Percentiles rank a stretch among this genome's conserved stretches.
Evolutionary conservation across 768 basidiomycete genomes (phyloP).

Genomic region (Chalciporus sphaerocephalus): DNA sequence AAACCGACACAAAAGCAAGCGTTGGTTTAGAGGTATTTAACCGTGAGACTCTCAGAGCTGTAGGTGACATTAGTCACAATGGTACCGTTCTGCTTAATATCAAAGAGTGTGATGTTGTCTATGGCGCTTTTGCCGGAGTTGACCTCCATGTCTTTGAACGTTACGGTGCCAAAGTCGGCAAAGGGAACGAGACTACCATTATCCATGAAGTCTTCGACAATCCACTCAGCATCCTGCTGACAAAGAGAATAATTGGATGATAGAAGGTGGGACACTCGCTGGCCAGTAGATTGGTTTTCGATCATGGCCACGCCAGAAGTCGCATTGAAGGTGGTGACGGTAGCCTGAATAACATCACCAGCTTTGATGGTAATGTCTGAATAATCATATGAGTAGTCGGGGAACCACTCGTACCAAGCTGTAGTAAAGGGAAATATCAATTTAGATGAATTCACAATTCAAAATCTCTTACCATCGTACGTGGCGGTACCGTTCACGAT

Average conservation of each 20-base stretch:
- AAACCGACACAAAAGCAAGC: too few relatives aligned
- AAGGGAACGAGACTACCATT: slow-evolving; percentile 4
- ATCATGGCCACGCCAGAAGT: slow-evolving; percentile 16
- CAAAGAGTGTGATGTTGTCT: too few relatives aligned
- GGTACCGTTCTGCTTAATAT: too few relatives aligned
- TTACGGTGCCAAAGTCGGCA: slow-evolving; percentile 19
- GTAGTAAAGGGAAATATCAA: too few relatives aligned
- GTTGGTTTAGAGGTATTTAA: too few relatives aligned
- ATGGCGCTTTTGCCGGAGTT: too few relatives aligned
- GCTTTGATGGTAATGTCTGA: slow-evolving; percentile 10
- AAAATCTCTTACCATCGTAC: too few relatives aligned
- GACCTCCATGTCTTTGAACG: slow-evolving; percentile 11
- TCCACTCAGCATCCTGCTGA: slow-evolving; percentile 20
- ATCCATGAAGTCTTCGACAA: slow-evolving; percentile 18
- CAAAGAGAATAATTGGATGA: slow-evolving; percentile 17
- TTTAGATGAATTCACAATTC: too few relatives aligned
- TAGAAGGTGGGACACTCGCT: slow-evolving; percentile 3
- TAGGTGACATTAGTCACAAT: too few relatives aligned
- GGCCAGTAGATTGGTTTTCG: slow-evolving; percentile 17
- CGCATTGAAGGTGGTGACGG: slow-evolving; percentile 13
- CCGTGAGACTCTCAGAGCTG: too few relatives aligned
- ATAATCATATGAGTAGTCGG: slow-evolving; percentile 13
- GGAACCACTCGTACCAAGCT: slow-evolving; percentile 25
- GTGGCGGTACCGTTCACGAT: background rate
- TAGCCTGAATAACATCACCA: slow-evolving; percentile 15